phyloP scores from a whole-genome alignment of 352 stramenopile species.

The Globisporangium recalcitrans region DNA sequence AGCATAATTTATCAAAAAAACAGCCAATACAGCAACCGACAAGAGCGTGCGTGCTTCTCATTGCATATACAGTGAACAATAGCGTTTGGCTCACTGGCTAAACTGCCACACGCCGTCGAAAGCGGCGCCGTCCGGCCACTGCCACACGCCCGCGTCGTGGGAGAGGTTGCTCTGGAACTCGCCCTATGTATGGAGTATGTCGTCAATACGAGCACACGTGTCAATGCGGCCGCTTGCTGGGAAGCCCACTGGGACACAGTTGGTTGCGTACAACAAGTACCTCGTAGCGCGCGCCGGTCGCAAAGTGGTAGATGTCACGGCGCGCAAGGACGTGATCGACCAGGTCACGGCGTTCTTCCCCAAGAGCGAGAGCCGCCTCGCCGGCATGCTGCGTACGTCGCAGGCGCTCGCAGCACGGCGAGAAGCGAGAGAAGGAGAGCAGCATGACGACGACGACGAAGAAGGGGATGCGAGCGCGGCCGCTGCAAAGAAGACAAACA shows the following conservation, averaged over 20 bases:
- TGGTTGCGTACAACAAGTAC: constrained; percentile 6
- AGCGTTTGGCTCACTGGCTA: constrained; percentile 19
- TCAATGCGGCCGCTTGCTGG: neutral
- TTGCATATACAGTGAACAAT: neutral
- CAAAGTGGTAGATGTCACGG: constrained; percentile 65
- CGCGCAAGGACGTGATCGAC: constrained; percentile 45
- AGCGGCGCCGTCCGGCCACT: constrained; percentile 56
- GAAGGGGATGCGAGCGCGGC: neutral
- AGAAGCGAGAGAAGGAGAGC: constrained; percentile 4
- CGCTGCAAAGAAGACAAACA: constrained; percentile 2
- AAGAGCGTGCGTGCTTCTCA: neutral
- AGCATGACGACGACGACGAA: neutral
- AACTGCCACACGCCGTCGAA: constrained; percentile 59
- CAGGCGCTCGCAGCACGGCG: constrained; percentile 43
- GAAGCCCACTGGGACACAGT: neutral
- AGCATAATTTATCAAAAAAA: constrained; percentile 11
- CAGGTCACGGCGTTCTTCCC: constrained; percentile 47
- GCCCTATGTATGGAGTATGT: constrained; percentile 32
- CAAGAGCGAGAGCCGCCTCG: constrained; percentile 21
- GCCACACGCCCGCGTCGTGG: constrained; percentile 54
- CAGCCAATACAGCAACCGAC: neutral
- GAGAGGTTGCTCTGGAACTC: constrained; percentile 64
- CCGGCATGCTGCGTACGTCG: constrained; percentile 37
- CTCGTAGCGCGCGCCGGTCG: constrained; percentile 67
- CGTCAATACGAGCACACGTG: neutral